These are phyloP conservation scores for Kalmanozyma brasiliensis DNA, from an alignment of 1,284 basidiomycete genomes.

Conservation along the genomic window DNA sequence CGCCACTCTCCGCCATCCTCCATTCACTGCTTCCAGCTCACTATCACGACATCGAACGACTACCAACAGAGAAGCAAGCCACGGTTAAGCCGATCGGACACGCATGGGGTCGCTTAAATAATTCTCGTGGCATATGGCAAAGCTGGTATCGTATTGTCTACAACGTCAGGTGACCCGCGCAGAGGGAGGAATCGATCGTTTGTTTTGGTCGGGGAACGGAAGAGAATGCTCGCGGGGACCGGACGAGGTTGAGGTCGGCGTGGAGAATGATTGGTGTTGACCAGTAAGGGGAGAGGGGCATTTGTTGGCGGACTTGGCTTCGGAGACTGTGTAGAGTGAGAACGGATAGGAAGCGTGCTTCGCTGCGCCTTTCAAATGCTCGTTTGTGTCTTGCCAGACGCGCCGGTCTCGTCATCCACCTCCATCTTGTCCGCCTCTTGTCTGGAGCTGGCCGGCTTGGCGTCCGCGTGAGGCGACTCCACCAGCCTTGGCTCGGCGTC, in stretches of 20 bases:
- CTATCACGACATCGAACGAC: no score
- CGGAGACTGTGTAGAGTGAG: not conserved
- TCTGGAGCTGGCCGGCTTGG: conserved; percentile 36
- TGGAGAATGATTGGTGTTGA: no score
- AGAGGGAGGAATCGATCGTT: conserved; percentile 14
- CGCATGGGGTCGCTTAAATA: conserved; percentile 17
- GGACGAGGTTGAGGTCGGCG: not conserved
- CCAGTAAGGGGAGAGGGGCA: no score
- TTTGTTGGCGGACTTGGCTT: no score
- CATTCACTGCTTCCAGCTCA: no score
- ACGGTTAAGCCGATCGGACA: no score
- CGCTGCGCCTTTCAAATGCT: no score
- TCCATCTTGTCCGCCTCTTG: conserved; percentile 38
- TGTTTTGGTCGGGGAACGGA: conserved; percentile 1
- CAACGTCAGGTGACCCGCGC: conserved; percentile 42
- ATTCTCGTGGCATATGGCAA: conserved; percentile 45
- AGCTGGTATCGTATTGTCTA: conserved; percentile 49
- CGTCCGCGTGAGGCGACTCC: conserved; percentile 47
- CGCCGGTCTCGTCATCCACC: conserved; percentile 23
- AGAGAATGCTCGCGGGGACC: conserved; percentile 26
- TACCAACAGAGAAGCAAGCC: conserved; percentile 1
- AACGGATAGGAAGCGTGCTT: no score
- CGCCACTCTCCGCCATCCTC: no score
- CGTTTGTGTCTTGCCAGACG: conserved; percentile 5
- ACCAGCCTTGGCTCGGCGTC: conserved; percentile 49